phyloP scores from a whole-genome alignment of 768 basidiomycete genomes.

The Mycena indigotica region DNA sequence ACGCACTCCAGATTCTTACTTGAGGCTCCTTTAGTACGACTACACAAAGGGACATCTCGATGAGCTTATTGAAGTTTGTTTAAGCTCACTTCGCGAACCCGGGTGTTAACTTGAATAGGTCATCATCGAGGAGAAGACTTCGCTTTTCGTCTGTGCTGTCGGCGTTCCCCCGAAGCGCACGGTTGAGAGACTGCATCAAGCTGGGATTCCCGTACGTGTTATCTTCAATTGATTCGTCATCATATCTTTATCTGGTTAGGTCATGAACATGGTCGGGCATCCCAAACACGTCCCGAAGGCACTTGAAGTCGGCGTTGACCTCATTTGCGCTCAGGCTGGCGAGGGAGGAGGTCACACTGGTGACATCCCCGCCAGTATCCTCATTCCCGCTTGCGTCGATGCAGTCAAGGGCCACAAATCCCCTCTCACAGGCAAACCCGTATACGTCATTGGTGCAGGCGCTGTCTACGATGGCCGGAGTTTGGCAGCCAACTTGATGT shows the following conservation, averaged over 20 bases:
- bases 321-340: slow-evolving; percentile 93
- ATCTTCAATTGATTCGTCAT: too few species aligned
- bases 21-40: slow-evolving; percentile 57
- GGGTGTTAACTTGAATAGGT: slow-evolving; percentile 57
- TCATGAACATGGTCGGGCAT: slow-evolving; percentile 83
- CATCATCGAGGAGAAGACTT: slow-evolving; percentile 88
- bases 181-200: slow-evolving; percentile 82
- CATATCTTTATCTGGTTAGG: too few species aligned
- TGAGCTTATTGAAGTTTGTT: slow-evolving; percentile 46
- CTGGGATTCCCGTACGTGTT: slow-evolving; percentile 76
- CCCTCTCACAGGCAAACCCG: slow-evolving; percentile 77
- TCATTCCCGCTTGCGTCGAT: slow-evolving; percentile 91
- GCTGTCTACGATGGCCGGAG: slow-evolving; percentile 89
- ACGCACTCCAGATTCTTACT: neutral
- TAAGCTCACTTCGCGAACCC: slow-evolving; percentile 2
- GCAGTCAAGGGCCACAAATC: slow-evolving; percentile 75
- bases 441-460: slow-evolving; percentile 90
- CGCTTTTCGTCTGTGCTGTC: slow-evolving; percentile 89
- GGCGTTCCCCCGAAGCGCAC: slow-evolving; percentile 83
- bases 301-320: slow-evolving; percentile 81
- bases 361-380: slow-evolving; percentile 77
- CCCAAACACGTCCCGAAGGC: slow-evolving; percentile 87
- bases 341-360: slow-evolving; percentile 93
- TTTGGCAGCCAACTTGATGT: slow-evolving; percentile 83
- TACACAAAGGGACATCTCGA: slow-evolving; percentile 87